Conservation (phyloP, 495 filamentous ascomycete genomes). For the Evansstolkia leycettana region DNA sequence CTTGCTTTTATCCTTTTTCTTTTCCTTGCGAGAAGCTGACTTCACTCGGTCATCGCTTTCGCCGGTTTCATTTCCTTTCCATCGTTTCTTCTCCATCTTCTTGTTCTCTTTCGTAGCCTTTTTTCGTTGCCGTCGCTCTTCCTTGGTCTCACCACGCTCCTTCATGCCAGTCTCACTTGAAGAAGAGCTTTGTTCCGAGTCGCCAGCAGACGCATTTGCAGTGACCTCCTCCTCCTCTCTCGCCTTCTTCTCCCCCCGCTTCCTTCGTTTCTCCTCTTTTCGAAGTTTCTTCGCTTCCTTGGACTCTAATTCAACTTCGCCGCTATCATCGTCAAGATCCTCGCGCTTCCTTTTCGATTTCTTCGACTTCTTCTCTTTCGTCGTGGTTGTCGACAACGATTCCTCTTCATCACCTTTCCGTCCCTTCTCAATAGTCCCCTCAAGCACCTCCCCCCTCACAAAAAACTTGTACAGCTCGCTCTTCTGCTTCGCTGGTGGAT, state of each 20-base stretch:
- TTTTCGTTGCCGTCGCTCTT: conserved; percentile 13
- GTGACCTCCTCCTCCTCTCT: conserved; percentile 12
- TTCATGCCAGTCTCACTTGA: conserved; percentile 5
- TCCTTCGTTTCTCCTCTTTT: conserved; percentile 23
- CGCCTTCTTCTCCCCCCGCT: conserved; percentile 23
- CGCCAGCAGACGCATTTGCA: no score
- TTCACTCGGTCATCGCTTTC: conserved; percentile 9
- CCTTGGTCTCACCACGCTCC: conserved; percentile 17
- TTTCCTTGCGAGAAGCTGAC: conserved; percentile 7
- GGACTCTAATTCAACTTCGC: conserved; percentile 7
- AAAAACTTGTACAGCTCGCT: conserved; percentile 72
- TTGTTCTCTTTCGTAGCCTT: conserved; percentile 17
- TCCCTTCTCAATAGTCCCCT: conserved; percentile 47
- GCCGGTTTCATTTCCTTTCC: conserved; percentile 12
- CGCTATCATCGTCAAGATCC: conserved; percentile 6
- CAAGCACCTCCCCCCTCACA: conserved; percentile 58
- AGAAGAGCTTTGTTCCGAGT: conserved; percentile 6
- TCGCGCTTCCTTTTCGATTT: conserved; percentile 13
- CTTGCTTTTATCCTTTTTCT: conserved; percentile 10
- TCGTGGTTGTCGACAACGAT: conserved; percentile 8
- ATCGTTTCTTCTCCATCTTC: conserved; percentile 13
- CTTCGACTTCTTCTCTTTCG: conserved; percentile 17
- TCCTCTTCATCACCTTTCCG: conserved; percentile 1
- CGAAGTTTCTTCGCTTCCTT: conserved; percentile 12
- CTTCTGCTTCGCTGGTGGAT: conserved; percentile 21